phyloP scores from a whole-genome alignment of 257 asterid genomes.

The Gentiana macrophylla region DNA sequence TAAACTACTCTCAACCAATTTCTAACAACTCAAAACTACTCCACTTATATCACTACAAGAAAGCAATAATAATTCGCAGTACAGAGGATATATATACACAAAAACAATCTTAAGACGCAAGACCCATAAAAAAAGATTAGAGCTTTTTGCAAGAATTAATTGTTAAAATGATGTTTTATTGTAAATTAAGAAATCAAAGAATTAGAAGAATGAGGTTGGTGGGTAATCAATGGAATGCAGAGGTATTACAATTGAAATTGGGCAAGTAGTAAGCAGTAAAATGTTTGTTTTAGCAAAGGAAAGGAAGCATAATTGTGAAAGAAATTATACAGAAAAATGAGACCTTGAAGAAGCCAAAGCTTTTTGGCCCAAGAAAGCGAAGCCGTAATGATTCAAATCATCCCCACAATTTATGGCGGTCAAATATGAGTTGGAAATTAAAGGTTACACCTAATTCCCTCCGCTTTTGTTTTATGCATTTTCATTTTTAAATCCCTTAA shows the following conservation, averaged over 20 bases:
- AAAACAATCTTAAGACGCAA: slow-evolving; percentile 13
- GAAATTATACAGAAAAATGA: slow-evolving; percentile 16
- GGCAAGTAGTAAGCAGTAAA: background rate
- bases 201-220: slow-evolving; percentile 5
- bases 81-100: background rate
- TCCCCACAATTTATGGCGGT: slow-evolving; percentile 46
- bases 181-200: background rate
- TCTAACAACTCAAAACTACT: slow-evolving; percentile 7
- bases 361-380: slow-evolving; percentile 49
- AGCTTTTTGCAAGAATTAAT: slow-evolving; percentile 5
- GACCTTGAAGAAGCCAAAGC: slow-evolving; percentile 31
- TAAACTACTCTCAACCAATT: slow-evolving; percentile 27
- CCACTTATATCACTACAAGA: slow-evolving; percentile 13
- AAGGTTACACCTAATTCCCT: background rate
- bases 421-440: slow-evolving; percentile 25
- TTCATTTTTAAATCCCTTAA: too few species aligned
- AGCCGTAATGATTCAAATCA: slow-evolving; percentile 41
- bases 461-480: too few species aligned
- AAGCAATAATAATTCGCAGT: background rate
- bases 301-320: slow-evolving; percentile 1
- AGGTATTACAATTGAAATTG: background rate
- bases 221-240: background rate
- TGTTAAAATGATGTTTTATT: background rate
- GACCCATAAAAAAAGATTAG: slow-evolving; percentile 7
- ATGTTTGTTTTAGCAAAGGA: background rate